phyloP scores from a whole-genome alignment of 345 rosid genomes.

The Lepidium africanum region DNA sequence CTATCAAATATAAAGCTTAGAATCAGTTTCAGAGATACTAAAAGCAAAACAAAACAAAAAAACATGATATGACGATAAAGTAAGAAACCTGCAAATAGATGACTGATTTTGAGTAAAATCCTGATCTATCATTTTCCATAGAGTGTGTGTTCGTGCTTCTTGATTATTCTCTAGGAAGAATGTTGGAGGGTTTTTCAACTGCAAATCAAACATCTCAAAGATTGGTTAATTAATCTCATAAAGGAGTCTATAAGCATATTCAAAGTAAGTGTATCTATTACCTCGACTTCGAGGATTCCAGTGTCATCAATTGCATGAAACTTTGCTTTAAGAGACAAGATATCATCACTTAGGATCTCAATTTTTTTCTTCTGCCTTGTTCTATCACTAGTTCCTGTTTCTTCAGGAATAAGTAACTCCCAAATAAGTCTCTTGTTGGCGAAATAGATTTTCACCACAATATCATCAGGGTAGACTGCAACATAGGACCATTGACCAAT shows the following conservation, averaged over 20 bases:
- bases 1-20: constrained; percentile 22
- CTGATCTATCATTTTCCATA: constrained; percentile 25
- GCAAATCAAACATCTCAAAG: not conserved
- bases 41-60: not conserved
- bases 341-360: constrained; percentile 32
- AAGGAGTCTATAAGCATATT: not conserved
- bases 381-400: not conserved
- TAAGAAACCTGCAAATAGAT: constrained; percentile 32
- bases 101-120: constrained; percentile 38
- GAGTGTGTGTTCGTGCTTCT: constrained; percentile 37
- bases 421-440: constrained; percentile 55
- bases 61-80: not conserved
- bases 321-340: constrained; percentile 10
- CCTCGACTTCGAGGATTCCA: constrained; percentile 34
- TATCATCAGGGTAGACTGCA: constrained; percentile 13
- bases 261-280: not conserved
- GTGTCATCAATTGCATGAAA: not conserved
- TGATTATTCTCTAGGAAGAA: constrained; percentile 36
- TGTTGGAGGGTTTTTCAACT: constrained; percentile 33
- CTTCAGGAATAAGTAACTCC: constrained; percentile 35
- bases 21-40: not conserved
- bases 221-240: not conserved
- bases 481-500: constrained; percentile 4
- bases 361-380: constrained; percentile 36
- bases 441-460: constrained; percentile 55